Evolutionary conservation across 495 filamentous ascomycete genomes (phyloP), one percentile per base, ranked within the genome.

Genomic region (Umbilicaria muhlenbergii): DNA sequence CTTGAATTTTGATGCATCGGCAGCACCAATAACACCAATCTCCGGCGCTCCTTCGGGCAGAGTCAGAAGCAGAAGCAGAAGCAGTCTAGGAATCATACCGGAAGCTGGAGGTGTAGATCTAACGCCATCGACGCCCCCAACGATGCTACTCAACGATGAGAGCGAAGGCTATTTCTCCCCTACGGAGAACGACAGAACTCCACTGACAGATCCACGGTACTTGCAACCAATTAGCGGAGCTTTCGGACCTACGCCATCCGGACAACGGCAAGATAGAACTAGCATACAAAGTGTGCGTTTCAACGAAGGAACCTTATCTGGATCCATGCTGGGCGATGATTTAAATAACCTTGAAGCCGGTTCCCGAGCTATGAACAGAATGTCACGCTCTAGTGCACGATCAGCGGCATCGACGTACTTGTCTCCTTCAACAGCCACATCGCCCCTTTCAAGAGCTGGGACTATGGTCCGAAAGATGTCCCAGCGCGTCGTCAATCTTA

Each of bases 401-500:
- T 53, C 47, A 62, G 44, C 58, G 58, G 41, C 51, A 57, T 43
- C 62, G 57, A 43, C 66, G 65, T 69, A 78, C 56, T 39, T 77
- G 54, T 94, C 88, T 4, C 69, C 77, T 3, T 77, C 77, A n/a
- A 57, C 74, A 8, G 73, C 76, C 11, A 69, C 69, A 39, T 74
- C 80, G 35, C 78, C 86, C 32, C 59, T 93, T 42, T 71, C 73
- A 16, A 69, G 85, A 51, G 84, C 91, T 43, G 83, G 87, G 31
- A 92, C 88, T 3, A 91, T 96, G 54, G 80, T 99, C 61, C 82
- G 87, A 51, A 87, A 87, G 51, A 92, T 96, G 77, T 95, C 92
- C 15, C 86, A 94, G 62, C 86, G 91, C 60, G 86, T 99, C 44
- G 91, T 96, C 54, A 95, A 94, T 57, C 68, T 99, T 45, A 93